phyloP scores from a whole-genome alignment of 2,329 filamentous ascomycete species.

The Colletotrichum filicis region DNA sequence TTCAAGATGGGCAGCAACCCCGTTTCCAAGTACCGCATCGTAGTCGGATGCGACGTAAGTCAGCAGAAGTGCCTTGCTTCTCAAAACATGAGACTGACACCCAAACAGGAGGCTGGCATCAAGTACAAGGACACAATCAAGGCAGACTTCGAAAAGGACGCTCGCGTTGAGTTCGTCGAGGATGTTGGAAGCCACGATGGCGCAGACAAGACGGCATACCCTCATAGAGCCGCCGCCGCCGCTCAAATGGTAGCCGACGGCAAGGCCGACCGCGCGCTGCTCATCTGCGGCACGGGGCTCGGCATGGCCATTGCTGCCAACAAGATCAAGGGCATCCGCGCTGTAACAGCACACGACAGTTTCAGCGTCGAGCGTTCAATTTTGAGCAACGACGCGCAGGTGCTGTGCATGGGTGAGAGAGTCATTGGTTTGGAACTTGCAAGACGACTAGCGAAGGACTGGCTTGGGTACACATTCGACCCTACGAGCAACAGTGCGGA shows the following conservation, averaged over 20 bases:
- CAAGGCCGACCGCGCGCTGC: slow-evolving; percentile 79
- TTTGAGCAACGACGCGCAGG: slow-evolving; percentile 87
- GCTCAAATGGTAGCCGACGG: slow-evolving; percentile 71
- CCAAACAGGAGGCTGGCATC: slow-evolving; percentile 73
- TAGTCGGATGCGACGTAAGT: slow-evolving; percentile 65
- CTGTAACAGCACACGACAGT: slow-evolving; percentile 90
- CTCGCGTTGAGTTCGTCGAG: slow-evolving; percentile 73
- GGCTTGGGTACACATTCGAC: slow-evolving; percentile 87
- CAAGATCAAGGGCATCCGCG: slow-evolving; percentile 85
- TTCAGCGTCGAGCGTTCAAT: slow-evolving; percentile 86
- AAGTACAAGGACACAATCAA: slow-evolving; percentile 84
- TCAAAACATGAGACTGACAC: not conserved
- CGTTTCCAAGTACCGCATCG: slow-evolving; percentile 59
- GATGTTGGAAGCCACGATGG: slow-evolving; percentile 78
- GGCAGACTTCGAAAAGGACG: slow-evolving; percentile 73
- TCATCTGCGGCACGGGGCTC: slow-evolving; percentile 88
- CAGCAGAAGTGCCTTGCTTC: not conserved
- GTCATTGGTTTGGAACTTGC: slow-evolving; percentile 86
- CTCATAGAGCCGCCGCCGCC: slow-evolving; percentile 80
- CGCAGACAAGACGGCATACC: slow-evolving; percentile 83
- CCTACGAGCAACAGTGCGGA: slow-evolving; percentile 57
- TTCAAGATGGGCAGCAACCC: slow-evolving; percentile 37
- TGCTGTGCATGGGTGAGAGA: slow-evolving; percentile 86
- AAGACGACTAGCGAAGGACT: slow-evolving; percentile 80
- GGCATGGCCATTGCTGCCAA: slow-evolving; percentile 91